phyloP scores from a whole-genome alignment of 441 rosid species.

The Metrosideros polymorpha region DNA sequence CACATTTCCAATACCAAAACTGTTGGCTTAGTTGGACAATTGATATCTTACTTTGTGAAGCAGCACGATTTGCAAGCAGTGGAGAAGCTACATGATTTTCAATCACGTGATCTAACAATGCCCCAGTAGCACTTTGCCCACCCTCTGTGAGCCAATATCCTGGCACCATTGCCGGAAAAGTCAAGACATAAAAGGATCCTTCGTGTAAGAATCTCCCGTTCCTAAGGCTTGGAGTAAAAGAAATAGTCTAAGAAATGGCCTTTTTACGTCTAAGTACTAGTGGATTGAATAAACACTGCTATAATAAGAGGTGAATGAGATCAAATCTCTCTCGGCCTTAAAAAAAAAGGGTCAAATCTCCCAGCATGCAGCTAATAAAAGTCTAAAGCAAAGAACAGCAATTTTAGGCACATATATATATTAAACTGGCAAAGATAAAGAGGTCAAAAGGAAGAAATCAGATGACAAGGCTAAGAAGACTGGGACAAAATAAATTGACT shows the following conservation, averaged over 20 bases:
- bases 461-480: background rate
- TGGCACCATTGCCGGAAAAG: conserved; percentile 70
- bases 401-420: background rate
- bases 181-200: background rate
- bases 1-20: background rate
- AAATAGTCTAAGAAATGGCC: background rate
- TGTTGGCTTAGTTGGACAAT: background rate
- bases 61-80: conserved; percentile 83
- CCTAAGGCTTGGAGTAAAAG: background rate
- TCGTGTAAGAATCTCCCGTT: background rate
- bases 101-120: conserved; percentile 68
- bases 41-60: conserved; percentile 55
- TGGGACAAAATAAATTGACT: background rate
- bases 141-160: conserved; percentile 98
- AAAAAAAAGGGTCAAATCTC: background rate
- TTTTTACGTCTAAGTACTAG: background rate
- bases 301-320: background rate
- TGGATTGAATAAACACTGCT: background rate
- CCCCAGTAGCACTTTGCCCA: conserved; percentile 98
- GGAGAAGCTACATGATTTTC: conserved; percentile 90
- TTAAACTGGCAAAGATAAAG: background rate
- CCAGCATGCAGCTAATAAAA: background rate
- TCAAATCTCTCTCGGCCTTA: background rate
- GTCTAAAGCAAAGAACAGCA: background rate
- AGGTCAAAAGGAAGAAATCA: background rate